A percentile compares a stretch with the other conserved stretches of the same genome.
These are phyloP conservation scores for Primulina huaijiensis DNA, from an alignment of 257 asterid genomes.

Conservation along the genomic window DNA sequence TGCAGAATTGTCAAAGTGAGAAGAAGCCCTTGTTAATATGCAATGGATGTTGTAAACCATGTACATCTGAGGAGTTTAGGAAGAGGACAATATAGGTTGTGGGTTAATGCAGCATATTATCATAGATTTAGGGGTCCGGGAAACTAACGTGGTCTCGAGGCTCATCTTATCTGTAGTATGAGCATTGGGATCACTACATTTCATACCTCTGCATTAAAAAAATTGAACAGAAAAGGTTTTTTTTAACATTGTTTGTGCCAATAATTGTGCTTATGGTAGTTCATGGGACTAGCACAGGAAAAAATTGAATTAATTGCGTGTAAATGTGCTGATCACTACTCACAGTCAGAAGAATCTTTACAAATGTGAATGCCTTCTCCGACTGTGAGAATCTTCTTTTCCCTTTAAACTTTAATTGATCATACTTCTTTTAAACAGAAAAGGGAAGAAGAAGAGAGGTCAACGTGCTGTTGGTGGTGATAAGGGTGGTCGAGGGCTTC, in stretches of 20 bases:
- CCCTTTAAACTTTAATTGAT: slow-evolving; percentile 1
- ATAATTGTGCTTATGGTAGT: not conserved
- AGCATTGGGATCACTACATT: not conserved
- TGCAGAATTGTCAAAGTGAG: not conserved
- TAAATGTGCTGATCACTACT: not conserved
- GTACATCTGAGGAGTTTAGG: not conserved
- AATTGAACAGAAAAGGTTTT: not conserved
- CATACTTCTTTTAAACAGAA: slow-evolving; percentile 28
- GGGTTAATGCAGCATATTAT: slow-evolving; percentile 1
- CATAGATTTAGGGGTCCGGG: slow-evolving; percentile 6
- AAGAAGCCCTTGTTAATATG: slow-evolving; percentile 13
- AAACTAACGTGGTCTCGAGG: not conserved
- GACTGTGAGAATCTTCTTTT: not conserved
- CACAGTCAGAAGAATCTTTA: not conserved
- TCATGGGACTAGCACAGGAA: not conserved
- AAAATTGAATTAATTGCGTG: not conserved
- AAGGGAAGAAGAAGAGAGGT: slow-evolving; percentile 76
- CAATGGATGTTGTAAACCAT: not conserved
- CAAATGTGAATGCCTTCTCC: slow-evolving; percentile 1
- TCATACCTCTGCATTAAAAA: not conserved
- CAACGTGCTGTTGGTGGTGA: slow-evolving; percentile 76
- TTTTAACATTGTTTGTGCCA: not conserved
- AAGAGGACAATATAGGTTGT: not conserved
- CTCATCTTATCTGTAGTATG: not conserved
- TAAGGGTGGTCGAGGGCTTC: slow-evolving; percentile 87